Evolutionary conservation across 2,329 filamentous ascomycete species (phyloP).

Genomic region (Teratosphaeria nubilosa): DNA sequence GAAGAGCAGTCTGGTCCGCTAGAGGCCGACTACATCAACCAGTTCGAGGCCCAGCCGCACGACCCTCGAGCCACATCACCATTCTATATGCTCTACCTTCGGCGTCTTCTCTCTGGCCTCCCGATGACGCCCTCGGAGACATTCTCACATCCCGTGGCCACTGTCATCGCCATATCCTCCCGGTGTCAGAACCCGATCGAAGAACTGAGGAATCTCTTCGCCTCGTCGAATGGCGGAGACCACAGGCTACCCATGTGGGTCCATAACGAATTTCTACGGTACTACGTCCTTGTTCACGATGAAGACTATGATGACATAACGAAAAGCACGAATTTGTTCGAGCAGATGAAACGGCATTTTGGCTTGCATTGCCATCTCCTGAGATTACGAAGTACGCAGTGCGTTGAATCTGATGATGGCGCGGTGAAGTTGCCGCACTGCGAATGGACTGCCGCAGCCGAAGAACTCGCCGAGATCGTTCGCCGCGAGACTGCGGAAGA

Average conservation of each 20-base stretch:
- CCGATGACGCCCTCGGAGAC: conserved; percentile 79
- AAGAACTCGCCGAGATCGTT: conserved; percentile 67
- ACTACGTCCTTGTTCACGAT: conserved; percentile 93
- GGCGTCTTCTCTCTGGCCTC: conserved; percentile 69
- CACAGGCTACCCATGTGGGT: conserved; percentile 73
- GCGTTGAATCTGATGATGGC: conserved; percentile 83
- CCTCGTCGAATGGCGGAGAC: conserved; percentile 69
- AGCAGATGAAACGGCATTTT: conserved; percentile 98
- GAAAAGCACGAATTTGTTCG: conserved; percentile 80
- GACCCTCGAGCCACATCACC: conserved; percentile 29
- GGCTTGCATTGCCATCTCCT: conserved; percentile 91
- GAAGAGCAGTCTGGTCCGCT: conserved; percentile 43
- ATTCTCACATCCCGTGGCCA: conserved; percentile 87
- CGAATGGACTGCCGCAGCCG: conserved; percentile 80
- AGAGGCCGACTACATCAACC: conserved; percentile 34
- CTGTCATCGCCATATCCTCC: conserved; percentile 90
- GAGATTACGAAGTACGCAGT: conserved; percentile 72
- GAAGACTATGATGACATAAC: conserved; percentile 90
- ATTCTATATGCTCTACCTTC: conserved; percentile 77
- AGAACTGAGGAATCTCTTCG: conserved; percentile 73
- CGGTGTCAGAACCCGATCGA: conserved; percentile 75
- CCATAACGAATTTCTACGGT: conserved; percentile 81
- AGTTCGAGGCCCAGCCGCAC: conserved; percentile 13
- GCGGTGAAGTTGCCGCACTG: conserved; percentile 69
- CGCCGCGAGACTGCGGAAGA: conserved; percentile 47